Base-by-base conservation (phyloP, 768 basidiomycete species). In the Crassisporium funariophilum region DNA sequence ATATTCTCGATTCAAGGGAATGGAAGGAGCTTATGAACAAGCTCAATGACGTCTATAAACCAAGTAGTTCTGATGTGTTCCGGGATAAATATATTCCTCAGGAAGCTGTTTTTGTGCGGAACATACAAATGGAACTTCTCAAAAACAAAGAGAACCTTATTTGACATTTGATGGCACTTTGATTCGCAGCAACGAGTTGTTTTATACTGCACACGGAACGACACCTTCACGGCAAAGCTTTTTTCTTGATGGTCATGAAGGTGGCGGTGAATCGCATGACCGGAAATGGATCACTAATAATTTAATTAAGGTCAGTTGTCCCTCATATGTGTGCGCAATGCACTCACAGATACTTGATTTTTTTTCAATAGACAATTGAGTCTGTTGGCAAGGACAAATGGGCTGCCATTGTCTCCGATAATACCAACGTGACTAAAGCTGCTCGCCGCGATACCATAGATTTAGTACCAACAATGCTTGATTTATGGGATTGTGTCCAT, bases 11-110 rank as follows among this genome's bases (percentile, higher is more conserved):
- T 37, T 55, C 52, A 10, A 15, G 22, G 1, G 60, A 61, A 41
- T 63, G 61, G 61, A 58, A 59, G 38, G 60, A 63, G 23, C 44
- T 61, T 11, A 46, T 59, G 38, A 12, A 31, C 15, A 54, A 17
- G 4, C 39, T 51, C 16, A 57, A 59, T 29, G 5, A 20, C 12
- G 23, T 15, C 7, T 54, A 55, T 40, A 27, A 45, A 11, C 49
- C 47, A 7, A 49, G 33, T 7, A 33, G 41, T 13, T 24, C 49
- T 12, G 35, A 47, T n/a, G 29, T 9, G 9, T 55, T 62, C 35
- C 29, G 38, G 12, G 37, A 58, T 29, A 45, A 48, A n/a, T 36
- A 35, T 35, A 60, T 59, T 35, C 46, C 51, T 6, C 41, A 52
- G 15, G 51, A 52, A 31, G 51, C 41, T 9, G 35, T 31, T 19